These are phyloP conservation scores for Claviceps spartinae DNA, from an alignment of 2,329 filamentous ascomycete genomes.

Conservation along the genomic window DNA sequence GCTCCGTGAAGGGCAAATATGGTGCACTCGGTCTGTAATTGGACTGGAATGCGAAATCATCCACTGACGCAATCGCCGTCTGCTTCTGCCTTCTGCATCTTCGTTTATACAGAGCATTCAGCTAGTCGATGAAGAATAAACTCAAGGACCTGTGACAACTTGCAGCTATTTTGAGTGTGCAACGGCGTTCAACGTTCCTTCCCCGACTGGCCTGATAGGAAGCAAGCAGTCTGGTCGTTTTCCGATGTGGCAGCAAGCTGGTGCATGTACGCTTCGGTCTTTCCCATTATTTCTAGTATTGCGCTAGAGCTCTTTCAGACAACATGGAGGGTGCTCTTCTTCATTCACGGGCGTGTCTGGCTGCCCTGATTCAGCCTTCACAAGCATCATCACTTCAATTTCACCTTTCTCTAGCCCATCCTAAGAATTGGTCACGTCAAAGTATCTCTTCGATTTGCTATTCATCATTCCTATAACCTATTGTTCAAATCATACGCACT, in stretches of 20 bases:
- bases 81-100: not conserved
- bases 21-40: constrained; percentile 21
- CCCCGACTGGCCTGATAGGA: not conserved
- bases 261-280: not conserved
- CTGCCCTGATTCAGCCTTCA: not conserved
- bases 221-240: not conserved
- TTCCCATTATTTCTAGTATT: not conserved
- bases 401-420: not conserved
- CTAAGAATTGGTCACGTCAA: not conserved
- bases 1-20: constrained; percentile 19
- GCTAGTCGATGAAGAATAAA: not conserved
- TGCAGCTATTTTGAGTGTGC: not conserved
- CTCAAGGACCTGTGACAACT: not conserved
- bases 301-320: not conserved
- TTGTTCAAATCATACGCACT: not conserved
- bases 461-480: not conserved
- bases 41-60: not conserved
- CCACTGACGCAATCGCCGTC: not conserved
- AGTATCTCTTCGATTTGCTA: not conserved
- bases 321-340: not conserved
- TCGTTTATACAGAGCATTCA: not conserved
- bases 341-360: not conserved
- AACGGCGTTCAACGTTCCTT: not conserved
- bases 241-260: not conserved
- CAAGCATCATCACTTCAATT: not conserved